A percentile compares a stretch with the other conserved stretches of the same genome.
These are phyloP conservation scores for Stenogyne calaminthoides DNA, from an alignment of 305 asterid species.

Conservation along the genomic window DNA sequence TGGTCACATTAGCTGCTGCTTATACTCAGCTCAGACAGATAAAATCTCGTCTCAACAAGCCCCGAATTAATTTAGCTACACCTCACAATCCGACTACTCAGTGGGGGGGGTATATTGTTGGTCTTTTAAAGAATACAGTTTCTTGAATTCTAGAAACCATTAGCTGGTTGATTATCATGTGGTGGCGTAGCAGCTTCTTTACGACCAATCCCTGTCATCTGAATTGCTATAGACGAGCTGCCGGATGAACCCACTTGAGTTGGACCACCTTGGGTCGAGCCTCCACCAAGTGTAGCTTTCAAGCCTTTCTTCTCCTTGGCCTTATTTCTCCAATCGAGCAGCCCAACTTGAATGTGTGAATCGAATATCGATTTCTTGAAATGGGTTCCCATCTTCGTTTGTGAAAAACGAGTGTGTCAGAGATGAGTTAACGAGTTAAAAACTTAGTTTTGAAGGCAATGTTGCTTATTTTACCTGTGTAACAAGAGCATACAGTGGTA, in stretches of 20 bases:
- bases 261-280: constrained; percentile 46
- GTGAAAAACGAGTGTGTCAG: constrained; percentile 10
- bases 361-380: constrained; percentile 91
- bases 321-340: constrained; percentile 82
- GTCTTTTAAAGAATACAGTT: neutral
- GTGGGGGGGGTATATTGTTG: neutral
- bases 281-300: constrained; percentile 44
- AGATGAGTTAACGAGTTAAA: neutral
- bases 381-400: constrained; percentile 84
- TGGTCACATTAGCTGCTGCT: constrained; percentile 6
- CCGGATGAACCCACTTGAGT: constrained; percentile 34
- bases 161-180: constrained; percentile 27
- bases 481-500: constrained; percentile 90
- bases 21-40: constrained; percentile 1
- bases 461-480: constrained; percentile 65
- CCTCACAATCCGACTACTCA: constrained; percentile 1
- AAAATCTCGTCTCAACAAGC: constrained; percentile 1
- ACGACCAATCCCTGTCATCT: constrained; percentile 47
- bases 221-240: constrained; percentile 43
- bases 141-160: constrained; percentile 22
- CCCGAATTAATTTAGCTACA: neutral
- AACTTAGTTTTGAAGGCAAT: neutral
- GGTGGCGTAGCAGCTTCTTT: constrained; percentile 38
- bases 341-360: constrained; percentile 80
- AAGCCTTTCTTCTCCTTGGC: constrained; percentile 61